Evolutionary conservation across 2,329 filamentous ascomycete genomes (phyloP).

Genomic region (Penicillium nordicum): DNA sequence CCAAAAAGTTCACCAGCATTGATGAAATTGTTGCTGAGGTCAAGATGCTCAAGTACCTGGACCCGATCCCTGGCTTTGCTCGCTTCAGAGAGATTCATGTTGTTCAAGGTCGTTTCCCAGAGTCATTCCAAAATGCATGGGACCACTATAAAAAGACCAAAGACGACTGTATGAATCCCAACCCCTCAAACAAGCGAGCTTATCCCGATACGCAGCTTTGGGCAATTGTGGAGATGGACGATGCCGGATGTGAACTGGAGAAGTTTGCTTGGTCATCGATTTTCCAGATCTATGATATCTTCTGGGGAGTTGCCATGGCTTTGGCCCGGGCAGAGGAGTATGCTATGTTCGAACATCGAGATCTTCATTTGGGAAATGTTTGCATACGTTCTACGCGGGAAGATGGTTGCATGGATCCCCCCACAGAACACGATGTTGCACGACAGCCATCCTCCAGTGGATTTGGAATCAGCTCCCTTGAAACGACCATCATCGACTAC

Average conservation of each 20-base stretch:
- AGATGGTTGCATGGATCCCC: slow-evolving; percentile 33
- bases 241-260: slow-evolving; percentile 59
- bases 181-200: slow-evolving; percentile 52
- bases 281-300: slow-evolving; percentile 59
- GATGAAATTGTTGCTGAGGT: slow-evolving; percentile 51
- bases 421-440: slow-evolving; percentile 30
- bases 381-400: slow-evolving; percentile 49
- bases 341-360: slow-evolving; percentile 62
- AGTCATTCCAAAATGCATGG: slow-evolving; percentile 49
- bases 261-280: slow-evolving; percentile 42
- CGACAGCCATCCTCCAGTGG: slow-evolving; percentile 36
- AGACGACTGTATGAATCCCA: slow-evolving; percentile 52
- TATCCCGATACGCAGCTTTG: slow-evolving; percentile 58
- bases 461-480: slow-evolving; percentile 54
- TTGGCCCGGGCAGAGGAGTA: slow-evolving; percentile 60
- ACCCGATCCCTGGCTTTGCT: slow-evolving; percentile 60
- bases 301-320: slow-evolving; percentile 63
- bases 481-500: slow-evolving; percentile 66
- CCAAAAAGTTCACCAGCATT: slow-evolving; percentile 44
- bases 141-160: slow-evolving; percentile 40
- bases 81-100: slow-evolving; percentile 59
- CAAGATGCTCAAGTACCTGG: slow-evolving; percentile 56
- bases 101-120: slow-evolving; percentile 54
- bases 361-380: slow-evolving; percentile 65
- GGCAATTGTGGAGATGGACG: slow-evolving; percentile 64